phyloP scores from a whole-genome alignment of 108 stramenopile species.

The Nitzschia palea region DNA sequence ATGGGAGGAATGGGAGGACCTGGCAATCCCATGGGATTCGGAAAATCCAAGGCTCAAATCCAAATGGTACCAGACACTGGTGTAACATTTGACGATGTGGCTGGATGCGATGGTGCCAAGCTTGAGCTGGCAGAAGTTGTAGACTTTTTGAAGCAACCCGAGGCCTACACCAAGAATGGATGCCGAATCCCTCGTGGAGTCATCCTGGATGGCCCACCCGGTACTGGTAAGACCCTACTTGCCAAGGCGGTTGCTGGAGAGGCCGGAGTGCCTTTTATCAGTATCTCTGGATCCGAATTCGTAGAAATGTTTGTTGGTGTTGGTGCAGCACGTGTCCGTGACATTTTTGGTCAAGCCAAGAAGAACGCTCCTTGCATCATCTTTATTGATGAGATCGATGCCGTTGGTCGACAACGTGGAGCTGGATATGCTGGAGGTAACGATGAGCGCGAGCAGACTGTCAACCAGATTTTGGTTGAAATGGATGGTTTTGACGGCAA shows the following conservation, averaged over 20 bases:
- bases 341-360: slow-evolving; percentile 94
- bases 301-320: slow-evolving; percentile 99
- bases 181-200: slow-evolving; percentile 82
- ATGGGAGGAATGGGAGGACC: slow-evolving; percentile 63
- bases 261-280: slow-evolving; percentile 96
- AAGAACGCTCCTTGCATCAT: slow-evolving; percentile 95
- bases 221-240: slow-evolving; percentile 89
- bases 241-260: slow-evolving; percentile 98
- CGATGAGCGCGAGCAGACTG: slow-evolving; percentile 96
- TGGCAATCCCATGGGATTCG: slow-evolving; percentile 87
- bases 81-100: slow-evolving; percentile 95
- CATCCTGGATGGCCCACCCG: slow-evolving; percentile 84
- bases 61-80: slow-evolving; percentile 88
- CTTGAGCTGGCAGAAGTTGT: slow-evolving; percentile 94
- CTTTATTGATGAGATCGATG: slow-evolving; percentile 98
- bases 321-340: slow-evolving; percentile 94
- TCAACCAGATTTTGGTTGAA: slow-evolving; percentile 98
- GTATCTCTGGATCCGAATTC: slow-evolving; percentile 93
- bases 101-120: slow-evolving; percentile 96
- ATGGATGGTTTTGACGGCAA: slow-evolving; percentile 98
- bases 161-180: slow-evolving; percentile 84
- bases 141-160: slow-evolving; percentile 96
- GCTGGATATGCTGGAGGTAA: slow-evolving; percentile 93
- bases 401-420: slow-evolving; percentile 91
- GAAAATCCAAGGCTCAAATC: slow-evolving; percentile 87